A percentile compares a stretch with the other conserved stretches of the same genome.
These are phyloP conservation scores for Priceomyces melissophilus DNA, from an alignment of 805 yeast species.

Conservation along the genomic window DNA sequence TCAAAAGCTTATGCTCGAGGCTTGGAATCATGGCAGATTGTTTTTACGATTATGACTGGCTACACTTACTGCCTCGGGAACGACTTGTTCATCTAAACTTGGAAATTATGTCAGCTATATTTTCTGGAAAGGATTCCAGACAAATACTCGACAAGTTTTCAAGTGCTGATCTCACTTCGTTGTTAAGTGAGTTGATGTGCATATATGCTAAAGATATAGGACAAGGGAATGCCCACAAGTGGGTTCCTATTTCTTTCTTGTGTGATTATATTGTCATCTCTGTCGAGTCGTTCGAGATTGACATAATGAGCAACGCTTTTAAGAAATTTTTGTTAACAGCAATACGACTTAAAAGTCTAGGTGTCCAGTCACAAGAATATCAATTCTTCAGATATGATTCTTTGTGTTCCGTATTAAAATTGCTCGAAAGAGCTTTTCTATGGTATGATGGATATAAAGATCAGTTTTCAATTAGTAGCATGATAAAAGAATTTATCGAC, in stretches of 20 bases:
- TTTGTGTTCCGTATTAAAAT: conserved; percentile 7
- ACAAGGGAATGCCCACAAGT: conserved; percentile 18
- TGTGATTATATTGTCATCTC: conserved; percentile 17
- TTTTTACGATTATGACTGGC: conserved; percentile 22
- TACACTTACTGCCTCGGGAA: conserved; percentile 16
- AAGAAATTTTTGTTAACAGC: conserved; percentile 22
- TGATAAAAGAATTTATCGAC: neutral
- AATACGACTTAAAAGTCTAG: conserved; percentile 13
- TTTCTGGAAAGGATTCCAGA: conserved; percentile 15
- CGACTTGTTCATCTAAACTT: conserved; percentile 23
- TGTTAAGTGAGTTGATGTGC: conserved; percentile 27
- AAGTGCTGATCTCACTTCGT: conserved; percentile 13
- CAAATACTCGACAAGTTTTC: conserved; percentile 22
- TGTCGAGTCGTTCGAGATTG: conserved; percentile 16
- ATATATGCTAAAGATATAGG: conserved; percentile 24
- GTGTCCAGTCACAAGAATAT: conserved; percentile 4
- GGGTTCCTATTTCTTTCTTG: conserved; percentile 26
- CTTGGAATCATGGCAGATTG: conserved; percentile 26
- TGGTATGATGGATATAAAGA: conserved; percentile 38
- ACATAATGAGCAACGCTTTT: conserved; percentile 17
- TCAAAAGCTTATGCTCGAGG: conserved; percentile 20
- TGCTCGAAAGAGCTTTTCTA: conserved; percentile 16
- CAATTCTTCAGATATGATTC: conserved; percentile 5
- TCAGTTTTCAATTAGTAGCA: conserved; percentile 8
- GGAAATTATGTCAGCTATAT: conserved; percentile 21